Base-by-base conservation (phyloP, 345 rosid species). In the Arabis alpina region DNA sequence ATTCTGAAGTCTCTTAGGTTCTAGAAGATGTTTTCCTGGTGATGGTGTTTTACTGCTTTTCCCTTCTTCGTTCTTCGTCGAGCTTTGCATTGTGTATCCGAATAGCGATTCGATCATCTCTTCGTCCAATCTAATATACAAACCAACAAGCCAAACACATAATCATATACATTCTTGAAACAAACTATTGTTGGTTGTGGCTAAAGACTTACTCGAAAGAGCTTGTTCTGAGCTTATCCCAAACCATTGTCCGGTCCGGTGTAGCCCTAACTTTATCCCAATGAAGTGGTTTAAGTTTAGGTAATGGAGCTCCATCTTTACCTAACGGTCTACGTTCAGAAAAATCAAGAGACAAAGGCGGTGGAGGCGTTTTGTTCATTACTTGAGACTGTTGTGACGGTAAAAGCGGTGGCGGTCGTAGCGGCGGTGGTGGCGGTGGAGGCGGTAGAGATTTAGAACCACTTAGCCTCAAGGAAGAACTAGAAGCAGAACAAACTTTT, bases 191-290 rank as follows among this genome's bases (percentile, higher is more conserved):
- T 8, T 57, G 47, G 24, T 16, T 61, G 32, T 66, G 37, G 8
- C 6, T 28, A 4, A 40, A 34, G 55, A 82, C 93, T 83, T 87
- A 94, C 99, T 94, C 99, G 8, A 94, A 91, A 14, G 99, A 91
- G 86, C 88, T 94, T 71, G 97, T 82, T 79, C 88, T 81, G 45
- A 94, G 71, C 83, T 85, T 89, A 77, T 94, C 98, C 99, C 99
- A 94, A 30, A 89, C 99, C 93, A 82, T 94, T 59, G 80, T 77
- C 3, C 84, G 82, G 72, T 94, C 98, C 4, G 96, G 88, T 62
- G 87, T 78, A 50, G 98, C 98, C 77, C 97, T 92, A n/a, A 94
- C 99, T 83, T 91, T 94, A 88, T 94, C 98, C 99, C 99, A 94
- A 3, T 94, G 99, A 64, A 94, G 98, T 4, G 99, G 99, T 83